A percentile compares a stretch with the other conserved stretches of the same genome.
Conservation (phyloP, 1,284 basidiomycete species). For the Sporisorium reilianum region DNA sequence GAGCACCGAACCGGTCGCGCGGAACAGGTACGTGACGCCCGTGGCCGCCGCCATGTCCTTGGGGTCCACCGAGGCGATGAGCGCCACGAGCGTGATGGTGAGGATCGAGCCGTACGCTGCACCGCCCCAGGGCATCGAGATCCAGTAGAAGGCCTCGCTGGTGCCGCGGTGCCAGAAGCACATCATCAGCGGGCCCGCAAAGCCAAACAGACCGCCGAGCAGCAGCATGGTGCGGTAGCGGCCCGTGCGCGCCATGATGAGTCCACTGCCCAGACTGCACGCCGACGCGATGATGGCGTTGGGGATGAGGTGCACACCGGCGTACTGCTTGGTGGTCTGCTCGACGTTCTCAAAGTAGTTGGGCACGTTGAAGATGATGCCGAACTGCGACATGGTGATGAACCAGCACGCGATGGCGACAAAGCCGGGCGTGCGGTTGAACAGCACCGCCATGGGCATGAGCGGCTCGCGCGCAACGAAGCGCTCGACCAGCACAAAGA, state of each 20-base stretch:
- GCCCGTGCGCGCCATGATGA: conserved; percentile 70
- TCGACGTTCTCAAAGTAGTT: conserved; percentile 70
- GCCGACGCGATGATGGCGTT: conserved; percentile 69
- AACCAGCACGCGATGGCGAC: conserved; percentile 70
- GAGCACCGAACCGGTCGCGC: conserved; percentile 69
- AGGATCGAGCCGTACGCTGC: conserved; percentile 68
- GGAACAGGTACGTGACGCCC: conserved; percentile 70
- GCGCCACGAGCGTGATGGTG: conserved; percentile 69
- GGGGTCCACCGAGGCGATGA: conserved; percentile 69
- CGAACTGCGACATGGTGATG: conserved; percentile 70
- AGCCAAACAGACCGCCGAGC: conserved; percentile 61
- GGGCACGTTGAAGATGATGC: conserved; percentile 69
- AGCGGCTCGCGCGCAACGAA: conserved; percentile 70
- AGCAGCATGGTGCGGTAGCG: conserved; percentile 68
- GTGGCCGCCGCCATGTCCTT: conserved; percentile 69
- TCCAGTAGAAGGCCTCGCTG: conserved; percentile 66
- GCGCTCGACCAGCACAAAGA: conserved; percentile 72
- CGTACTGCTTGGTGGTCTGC: conserved; percentile 66
- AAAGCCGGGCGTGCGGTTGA: conserved; percentile 69
- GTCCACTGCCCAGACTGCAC: conserved; percentile 69
- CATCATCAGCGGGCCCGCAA: conserved; percentile 69
- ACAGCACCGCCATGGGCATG: conserved; percentile 69
- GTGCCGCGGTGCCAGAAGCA: conserved; percentile 69
- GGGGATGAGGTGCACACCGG: conserved; percentile 69
- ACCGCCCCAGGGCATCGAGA: conserved; percentile 67